These are phyloP conservation scores for Gautieria morchelliformis DNA, from an alignment of 768 basidiomycete species.

Conservation along the genomic window DNA sequence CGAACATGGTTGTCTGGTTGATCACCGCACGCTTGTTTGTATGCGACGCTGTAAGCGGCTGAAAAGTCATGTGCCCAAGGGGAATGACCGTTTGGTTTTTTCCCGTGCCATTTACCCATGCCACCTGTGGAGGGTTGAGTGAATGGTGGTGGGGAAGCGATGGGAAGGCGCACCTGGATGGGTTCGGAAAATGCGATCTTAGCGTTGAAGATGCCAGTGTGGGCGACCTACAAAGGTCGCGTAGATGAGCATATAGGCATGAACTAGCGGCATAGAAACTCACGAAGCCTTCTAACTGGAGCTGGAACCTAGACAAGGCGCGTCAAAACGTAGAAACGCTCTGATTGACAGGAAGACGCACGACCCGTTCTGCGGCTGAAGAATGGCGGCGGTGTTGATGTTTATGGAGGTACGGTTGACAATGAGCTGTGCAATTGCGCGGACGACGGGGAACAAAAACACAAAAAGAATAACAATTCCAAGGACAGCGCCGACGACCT, in stretches of 20 bases:
- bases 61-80: constrained; percentile 46
- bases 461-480: constrained; percentile 59
- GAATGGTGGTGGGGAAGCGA: background rate
- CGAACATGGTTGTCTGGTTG: constrained; percentile 51
- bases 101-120: constrained; percentile 37
- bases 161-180: constrained; percentile 26
- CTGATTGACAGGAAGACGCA: constrained; percentile 22
- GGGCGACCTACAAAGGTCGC: constrained; percentile 36
- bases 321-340: too few relatives aligned
- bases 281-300: background rate
- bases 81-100: constrained; percentile 33
- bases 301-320: background rate
- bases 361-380: constrained; percentile 46
- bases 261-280: background rate
- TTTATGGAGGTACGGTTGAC: constrained; percentile 47
- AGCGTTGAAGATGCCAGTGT: constrained; percentile 58
- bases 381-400: constrained; percentile 43
- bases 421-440: constrained; percentile 55
- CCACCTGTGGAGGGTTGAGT: constrained; percentile 19
- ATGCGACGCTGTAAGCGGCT: constrained; percentile 34
- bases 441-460: constrained; percentile 57
- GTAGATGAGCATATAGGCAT: background rate
- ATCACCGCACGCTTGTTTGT: constrained; percentile 43
- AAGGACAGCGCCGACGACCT: constrained; percentile 38
- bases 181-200: constrained; percentile 51